Conservation (phyloP, 495 filamentous ascomycete species). For the Ascodesmis nigricans region DNA sequence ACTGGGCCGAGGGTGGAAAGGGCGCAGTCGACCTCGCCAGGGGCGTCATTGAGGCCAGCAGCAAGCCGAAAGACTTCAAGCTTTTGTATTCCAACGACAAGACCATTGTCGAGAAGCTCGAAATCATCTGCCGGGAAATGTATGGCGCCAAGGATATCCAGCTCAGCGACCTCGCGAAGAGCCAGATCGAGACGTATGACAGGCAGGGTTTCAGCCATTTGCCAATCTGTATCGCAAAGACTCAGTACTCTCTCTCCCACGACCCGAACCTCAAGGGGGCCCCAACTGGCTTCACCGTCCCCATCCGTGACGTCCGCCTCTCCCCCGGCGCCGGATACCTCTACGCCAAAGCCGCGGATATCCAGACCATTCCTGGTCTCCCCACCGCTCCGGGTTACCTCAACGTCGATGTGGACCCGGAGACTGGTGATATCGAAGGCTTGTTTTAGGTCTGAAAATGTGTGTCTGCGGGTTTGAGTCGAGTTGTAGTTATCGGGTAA, state of each 20-base stretch:
- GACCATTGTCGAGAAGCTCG: conserved; percentile 70
- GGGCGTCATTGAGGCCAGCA: conserved; percentile 59
- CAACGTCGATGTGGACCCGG: conserved; percentile 73
- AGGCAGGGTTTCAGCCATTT: conserved; percentile 79
- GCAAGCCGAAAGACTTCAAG: conserved; percentile 74
- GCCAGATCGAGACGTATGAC: conserved; percentile 87
- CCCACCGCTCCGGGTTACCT: conserved; percentile 90
- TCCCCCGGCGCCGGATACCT: conserved; percentile 71
- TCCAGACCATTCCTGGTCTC: conserved; percentile 91
- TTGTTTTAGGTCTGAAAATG: conserved; percentile 82
- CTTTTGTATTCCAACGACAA: conserved; percentile 66
- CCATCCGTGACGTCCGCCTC: conserved; percentile 81
- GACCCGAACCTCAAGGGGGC: conserved; percentile 87
- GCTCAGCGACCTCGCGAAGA: conserved; percentile 81
- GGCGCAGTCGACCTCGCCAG: conserved; percentile 80
- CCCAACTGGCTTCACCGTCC: conserved; percentile 87
- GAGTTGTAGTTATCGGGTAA: background rate
- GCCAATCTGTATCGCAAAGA: conserved; percentile 94
- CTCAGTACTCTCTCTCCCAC: conserved; percentile 90
- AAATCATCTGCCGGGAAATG: conserved; percentile 76
- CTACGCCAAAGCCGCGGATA: conserved; percentile 88
- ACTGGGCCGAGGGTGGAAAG: conserved; percentile 90
- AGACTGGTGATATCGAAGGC: conserved; percentile 89
- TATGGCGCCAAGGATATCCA: conserved; percentile 81
- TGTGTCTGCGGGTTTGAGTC: too few relatives aligned